A percentile compares a stretch with the other conserved stretches of the same genome.
Conservation (phyloP, 2,329 filamentous ascomycete genomes). For the Cercospora canescens region DNA sequence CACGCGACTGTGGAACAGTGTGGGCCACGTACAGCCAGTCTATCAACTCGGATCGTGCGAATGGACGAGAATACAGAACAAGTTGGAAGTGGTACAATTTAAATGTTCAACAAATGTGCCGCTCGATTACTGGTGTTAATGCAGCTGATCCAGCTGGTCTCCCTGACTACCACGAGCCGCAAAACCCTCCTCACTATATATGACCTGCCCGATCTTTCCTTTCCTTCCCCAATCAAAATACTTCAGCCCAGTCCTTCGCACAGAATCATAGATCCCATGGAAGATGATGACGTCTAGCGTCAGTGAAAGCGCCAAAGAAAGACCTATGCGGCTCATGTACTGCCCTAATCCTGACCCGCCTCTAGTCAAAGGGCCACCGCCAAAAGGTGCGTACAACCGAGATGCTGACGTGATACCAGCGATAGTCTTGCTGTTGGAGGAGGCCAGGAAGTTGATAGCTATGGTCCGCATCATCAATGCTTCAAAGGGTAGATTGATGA, state of each 20-base stretch:
- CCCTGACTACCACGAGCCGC: not conserved
- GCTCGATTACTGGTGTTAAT: not conserved
- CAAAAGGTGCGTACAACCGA: constrained; percentile 13
- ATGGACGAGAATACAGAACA: not conserved
- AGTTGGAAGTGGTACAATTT: not conserved
- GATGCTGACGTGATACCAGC: not conserved
- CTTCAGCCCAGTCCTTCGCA: constrained; percentile 19
- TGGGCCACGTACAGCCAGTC: not conserved
- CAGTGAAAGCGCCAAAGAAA: constrained; percentile 24
- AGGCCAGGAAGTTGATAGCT: constrained; percentile 21
- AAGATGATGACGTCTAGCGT: constrained; percentile 24
- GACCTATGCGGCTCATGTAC: constrained; percentile 25
- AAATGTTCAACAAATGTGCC: not conserved
- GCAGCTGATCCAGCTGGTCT: not conserved
- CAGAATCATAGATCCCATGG: constrained; percentile 20
- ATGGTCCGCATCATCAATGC: constrained; percentile 26
- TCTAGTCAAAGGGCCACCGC: constrained; percentile 10
- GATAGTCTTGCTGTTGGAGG: constrained; percentile 2
- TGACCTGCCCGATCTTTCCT: constrained; percentile 12
- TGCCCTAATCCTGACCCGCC: not conserved
- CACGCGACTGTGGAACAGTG: too few species aligned
- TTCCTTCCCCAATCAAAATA: constrained; percentile 26
- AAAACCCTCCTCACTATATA: constrained; percentile 10
- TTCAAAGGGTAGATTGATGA: constrained; percentile 30
- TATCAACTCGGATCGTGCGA: not conserved